A percentile compares a stretch with the other conserved stretches of the same genome.
Evolutionary conservation across 2,329 filamentous ascomycete genomes (phyloP).

Genomic region (Aspergillus pseudoviridinutans): DNA sequence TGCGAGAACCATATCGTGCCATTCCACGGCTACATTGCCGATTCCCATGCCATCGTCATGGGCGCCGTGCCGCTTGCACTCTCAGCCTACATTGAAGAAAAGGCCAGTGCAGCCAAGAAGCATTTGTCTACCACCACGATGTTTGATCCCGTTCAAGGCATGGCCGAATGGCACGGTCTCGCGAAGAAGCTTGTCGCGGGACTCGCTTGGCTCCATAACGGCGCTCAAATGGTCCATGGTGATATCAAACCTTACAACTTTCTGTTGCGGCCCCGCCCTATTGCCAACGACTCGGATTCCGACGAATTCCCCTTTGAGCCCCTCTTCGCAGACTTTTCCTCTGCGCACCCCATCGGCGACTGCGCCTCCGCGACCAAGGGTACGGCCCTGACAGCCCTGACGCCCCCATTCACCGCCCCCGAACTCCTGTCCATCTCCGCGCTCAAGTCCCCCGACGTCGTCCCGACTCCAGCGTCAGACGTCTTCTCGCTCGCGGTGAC

Average conservation of each 20-base stretch:
- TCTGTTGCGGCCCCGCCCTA: slow-evolving; percentile 30
- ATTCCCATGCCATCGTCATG: slow-evolving; percentile 41
- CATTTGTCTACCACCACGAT: slow-evolving; percentile 40
- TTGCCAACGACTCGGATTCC: slow-evolving; percentile 6
- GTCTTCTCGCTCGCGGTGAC: slow-evolving; percentile 46
- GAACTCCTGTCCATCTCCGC: slow-evolving; percentile 39
- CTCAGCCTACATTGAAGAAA: slow-evolving; percentile 38
- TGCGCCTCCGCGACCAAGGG: slow-evolving; percentile 9
- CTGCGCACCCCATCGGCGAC: slow-evolving; percentile 25
- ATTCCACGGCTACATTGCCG: slow-evolving; percentile 42
- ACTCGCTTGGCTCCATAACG: slow-evolving; percentile 42
- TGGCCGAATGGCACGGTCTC: slow-evolving; percentile 37
- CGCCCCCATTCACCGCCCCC: slow-evolving; percentile 44
- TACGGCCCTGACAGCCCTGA: slow-evolving; percentile 37
- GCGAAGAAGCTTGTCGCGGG: slow-evolving; percentile 39
- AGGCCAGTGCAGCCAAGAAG: slow-evolving; percentile 25
- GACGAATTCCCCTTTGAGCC: slow-evolving; percentile 35
- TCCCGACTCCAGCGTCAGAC: slow-evolving; percentile 39
- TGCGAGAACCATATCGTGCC: slow-evolving; percentile 39
- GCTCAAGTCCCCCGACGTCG: slow-evolving; percentile 29
- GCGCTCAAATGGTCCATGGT: slow-evolving; percentile 42
- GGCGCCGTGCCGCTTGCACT: slow-evolving; percentile 42
- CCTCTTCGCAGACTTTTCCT: slow-evolving; percentile 45
- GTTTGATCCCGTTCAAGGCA: slow-evolving; percentile 44
- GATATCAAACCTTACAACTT: slow-evolving; percentile 48